These are phyloP conservation scores for Rhizoclosmatium sp. DNA, from an alignment of 192 early-diverging fungal genomes.

Conservation along the genomic window DNA sequence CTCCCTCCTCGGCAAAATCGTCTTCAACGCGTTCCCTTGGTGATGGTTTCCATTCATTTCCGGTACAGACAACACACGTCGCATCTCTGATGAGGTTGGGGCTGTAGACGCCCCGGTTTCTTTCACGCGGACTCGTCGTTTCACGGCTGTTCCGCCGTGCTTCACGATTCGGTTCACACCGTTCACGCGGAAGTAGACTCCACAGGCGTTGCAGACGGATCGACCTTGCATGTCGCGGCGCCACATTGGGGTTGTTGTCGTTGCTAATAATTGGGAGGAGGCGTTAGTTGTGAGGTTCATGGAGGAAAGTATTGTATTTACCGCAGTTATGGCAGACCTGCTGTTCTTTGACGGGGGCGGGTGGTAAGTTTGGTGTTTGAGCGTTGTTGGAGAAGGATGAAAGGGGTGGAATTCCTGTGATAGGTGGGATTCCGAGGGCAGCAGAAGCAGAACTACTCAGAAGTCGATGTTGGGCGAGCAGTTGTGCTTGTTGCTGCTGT, in stretches of 20 bases:
- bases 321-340: background rate
- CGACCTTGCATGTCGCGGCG: slow-evolving; percentile 56
- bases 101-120: background rate
- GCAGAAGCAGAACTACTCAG: background rate
- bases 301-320: background rate
- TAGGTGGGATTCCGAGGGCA: background rate
- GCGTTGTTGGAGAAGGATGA: background rate
- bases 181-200: slow-evolving; percentile 82
- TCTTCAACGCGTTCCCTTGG: background rate
- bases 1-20: background rate
- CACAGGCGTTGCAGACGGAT: slow-evolving; percentile 87
- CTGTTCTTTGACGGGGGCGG: background rate
- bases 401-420: background rate
- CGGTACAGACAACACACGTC: slow-evolving; percentile 23
- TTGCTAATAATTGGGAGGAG: background rate
- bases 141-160: slow-evolving; percentile 59
- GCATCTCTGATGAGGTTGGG: background rate
- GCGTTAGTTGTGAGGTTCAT: background rate
- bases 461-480: background rate
- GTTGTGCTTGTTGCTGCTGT: slow-evolving; percentile 18
- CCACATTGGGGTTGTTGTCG: slow-evolving; percentile 50
- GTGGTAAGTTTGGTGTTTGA: background rate
- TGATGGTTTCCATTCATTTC: background rate
- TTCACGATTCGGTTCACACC: slow-evolving; percentile 70
- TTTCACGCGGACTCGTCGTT: slow-evolving; percentile 19